A percentile compares a stretch with the other conserved stretches of the same genome.
phyloP scores from a whole-genome alignment of 257 asterid genomes.

The Thymus quinquecostatus region DNA sequence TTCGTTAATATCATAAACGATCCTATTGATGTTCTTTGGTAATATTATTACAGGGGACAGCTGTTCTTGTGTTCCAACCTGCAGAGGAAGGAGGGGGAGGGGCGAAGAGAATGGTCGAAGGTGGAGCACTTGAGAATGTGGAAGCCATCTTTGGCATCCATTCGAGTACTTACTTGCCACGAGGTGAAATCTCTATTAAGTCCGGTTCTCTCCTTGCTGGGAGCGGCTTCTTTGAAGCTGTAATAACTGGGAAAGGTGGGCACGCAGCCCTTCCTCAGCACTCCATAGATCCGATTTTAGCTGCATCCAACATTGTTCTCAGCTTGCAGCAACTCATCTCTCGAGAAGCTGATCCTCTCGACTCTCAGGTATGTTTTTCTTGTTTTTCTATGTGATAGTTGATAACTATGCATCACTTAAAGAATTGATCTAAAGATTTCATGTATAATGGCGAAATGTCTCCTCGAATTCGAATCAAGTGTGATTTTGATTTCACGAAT shows the following conservation, averaged over 20 bases:
- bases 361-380: constrained; percentile 66
- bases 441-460: no score
- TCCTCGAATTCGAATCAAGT: no score
- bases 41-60: constrained; percentile 72
- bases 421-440: no score
- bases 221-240: constrained; percentile 87
- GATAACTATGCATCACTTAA: no score
- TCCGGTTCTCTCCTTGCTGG: constrained; percentile 85
- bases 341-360: constrained; percentile 96
- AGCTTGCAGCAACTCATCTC: constrained; percentile 92
- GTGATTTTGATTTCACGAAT: no score
- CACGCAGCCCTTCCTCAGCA: constrained; percentile 98
- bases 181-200: constrained; percentile 62
- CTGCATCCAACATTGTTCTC: constrained; percentile 80
- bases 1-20: neutral
- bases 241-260: constrained; percentile 90
- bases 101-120: constrained; percentile 83
- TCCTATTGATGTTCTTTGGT: neutral
- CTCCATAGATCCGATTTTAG: constrained; percentile 85
- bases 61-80: constrained; percentile 89
- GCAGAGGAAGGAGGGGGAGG: constrained; percentile 99
- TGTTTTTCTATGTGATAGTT: no score
- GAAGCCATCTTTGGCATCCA: constrained; percentile 86
- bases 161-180: constrained; percentile 40
- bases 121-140: constrained; percentile 72